Percentiles rank a stretch among this genome's conserved stretches.
These are phyloP conservation scores for Pyrrhoderma noxium DNA, from an alignment of 1,284 basidiomycete genomes.

Conservation along the genomic window DNA sequence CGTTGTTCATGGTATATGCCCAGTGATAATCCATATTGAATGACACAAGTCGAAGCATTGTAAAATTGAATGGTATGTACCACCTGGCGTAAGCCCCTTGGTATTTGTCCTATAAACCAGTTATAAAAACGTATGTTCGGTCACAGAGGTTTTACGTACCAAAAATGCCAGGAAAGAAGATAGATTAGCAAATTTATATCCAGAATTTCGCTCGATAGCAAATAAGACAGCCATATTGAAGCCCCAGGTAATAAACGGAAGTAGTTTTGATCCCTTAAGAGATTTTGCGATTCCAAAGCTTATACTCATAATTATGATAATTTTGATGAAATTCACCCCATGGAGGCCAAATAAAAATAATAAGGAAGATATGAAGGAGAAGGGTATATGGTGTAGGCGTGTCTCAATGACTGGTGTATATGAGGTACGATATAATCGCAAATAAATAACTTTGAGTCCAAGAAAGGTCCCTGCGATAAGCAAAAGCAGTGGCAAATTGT, in stretches of 20 bases:
- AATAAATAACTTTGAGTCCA: slow-evolving; percentile 32
- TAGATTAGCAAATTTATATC: slow-evolving; percentile 64
- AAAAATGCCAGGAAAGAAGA: slow-evolving; percentile 47
- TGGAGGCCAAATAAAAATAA: slow-evolving; percentile 76
- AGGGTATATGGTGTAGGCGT: slow-evolving; percentile 38
- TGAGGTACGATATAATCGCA: slow-evolving; percentile 21
- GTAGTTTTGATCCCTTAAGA: slow-evolving; percentile 36
- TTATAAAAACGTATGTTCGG: not conserved
- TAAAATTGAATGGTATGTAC: slow-evolving; percentile 95
- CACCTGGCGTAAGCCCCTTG: slow-evolving; percentile 77
- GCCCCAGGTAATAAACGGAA: slow-evolving; percentile 57
- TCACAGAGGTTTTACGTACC: slow-evolving; percentile 32
- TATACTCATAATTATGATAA: slow-evolving; percentile 57
- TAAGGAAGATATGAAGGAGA: slow-evolving; percentile 57
- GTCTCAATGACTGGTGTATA: not conserved
- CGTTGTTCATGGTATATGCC: slow-evolving; percentile 43
- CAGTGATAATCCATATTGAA: slow-evolving; percentile 92
- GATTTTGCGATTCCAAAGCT: slow-evolving; percentile 68
- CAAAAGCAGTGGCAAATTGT: slow-evolving; percentile 59
- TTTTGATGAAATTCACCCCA: slow-evolving; percentile 79
- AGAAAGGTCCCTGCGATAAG: slow-evolving; percentile 41
- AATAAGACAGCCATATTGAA: slow-evolving; percentile 77
- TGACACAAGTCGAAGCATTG: slow-evolving; percentile 89
- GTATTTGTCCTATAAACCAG: slow-evolving; percentile 55
- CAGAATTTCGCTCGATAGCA: slow-evolving; percentile 69